Evolutionary conservation across 2,329 filamentous ascomycete genomes (phyloP).

Genomic region (Colletotrichum sp.): DNA sequence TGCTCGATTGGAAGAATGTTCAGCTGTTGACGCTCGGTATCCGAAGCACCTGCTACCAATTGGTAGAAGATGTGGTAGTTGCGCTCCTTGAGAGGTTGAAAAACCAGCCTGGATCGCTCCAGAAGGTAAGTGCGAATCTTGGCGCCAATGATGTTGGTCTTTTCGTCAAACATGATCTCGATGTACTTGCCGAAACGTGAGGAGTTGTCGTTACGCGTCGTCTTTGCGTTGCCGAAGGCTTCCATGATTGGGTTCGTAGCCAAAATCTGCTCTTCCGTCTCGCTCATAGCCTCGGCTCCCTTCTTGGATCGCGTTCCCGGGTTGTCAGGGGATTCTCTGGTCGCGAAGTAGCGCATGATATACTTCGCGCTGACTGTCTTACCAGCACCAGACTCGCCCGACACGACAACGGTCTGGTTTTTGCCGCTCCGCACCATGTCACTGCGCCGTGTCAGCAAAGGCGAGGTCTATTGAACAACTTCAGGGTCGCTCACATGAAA

Average conservation of each 20-base stretch:
- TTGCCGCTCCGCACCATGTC: conserved; percentile 96
- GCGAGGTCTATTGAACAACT: neutral
- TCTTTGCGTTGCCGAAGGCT: conserved; percentile 99
- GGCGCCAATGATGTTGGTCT: conserved; percentile 95
- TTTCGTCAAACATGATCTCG: conserved; percentile 97
- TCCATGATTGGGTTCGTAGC: conserved; percentile 99
- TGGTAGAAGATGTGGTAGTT: conserved; percentile 99
- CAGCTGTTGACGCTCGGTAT: conserved; percentile 81
- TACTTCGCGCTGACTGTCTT: conserved; percentile 99
- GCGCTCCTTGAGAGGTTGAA: conserved; percentile 95
- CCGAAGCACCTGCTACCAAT: conserved; percentile 88
- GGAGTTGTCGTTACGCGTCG: conserved; percentile 99
- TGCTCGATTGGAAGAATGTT: conserved; percentile 83
- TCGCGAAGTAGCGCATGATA: conserved; percentile 99
- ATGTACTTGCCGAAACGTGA: conserved; percentile 99
- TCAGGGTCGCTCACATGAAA: conserved; percentile 76
- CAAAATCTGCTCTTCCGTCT: conserved; percentile 97
- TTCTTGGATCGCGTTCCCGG: conserved; percentile 77
- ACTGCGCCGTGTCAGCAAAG: conserved; percentile 55
- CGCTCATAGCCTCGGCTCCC: conserved; percentile 85
- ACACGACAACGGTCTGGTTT: conserved; percentile 99
- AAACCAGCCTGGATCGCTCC: conserved; percentile 93
- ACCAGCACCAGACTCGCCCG: conserved; percentile 96
- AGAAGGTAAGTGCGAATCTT: conserved; percentile 96
- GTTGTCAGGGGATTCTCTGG: conserved; percentile 90